Conservation (phyloP, 768 basidiomycete genomes). For the Tricholoma sp. region DNA sequence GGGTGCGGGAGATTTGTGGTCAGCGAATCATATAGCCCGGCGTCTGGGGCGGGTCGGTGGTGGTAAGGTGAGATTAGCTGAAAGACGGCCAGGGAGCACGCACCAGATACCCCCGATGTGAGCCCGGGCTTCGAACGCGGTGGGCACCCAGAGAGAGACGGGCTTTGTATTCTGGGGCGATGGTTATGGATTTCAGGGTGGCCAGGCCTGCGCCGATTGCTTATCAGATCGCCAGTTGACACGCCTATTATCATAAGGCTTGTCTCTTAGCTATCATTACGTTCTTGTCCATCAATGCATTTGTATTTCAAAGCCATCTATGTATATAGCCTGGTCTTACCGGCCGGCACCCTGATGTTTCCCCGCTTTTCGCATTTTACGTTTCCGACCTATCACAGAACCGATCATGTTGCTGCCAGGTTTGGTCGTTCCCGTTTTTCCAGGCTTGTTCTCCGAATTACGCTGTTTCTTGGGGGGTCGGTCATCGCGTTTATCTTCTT, state of each 20-base stretch:
- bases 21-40: constrained; percentile 75
- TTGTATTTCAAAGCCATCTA: too few relatives aligned
- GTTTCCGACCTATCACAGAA: constrained; percentile 74
- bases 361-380: constrained; percentile 56
- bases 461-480: constrained; percentile 37
- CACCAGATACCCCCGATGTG: constrained; percentile 78
- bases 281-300: too few relatives aligned
- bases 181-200: constrained; percentile 57
- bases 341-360: constrained; percentile 14
- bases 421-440: constrained; percentile 17
- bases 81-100: too few relatives aligned
- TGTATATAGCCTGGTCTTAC: background rate
- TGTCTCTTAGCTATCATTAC: too few relatives aligned
- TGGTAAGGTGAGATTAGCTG: too few relatives aligned
- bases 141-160: constrained; percentile 57
- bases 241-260: too few relatives aligned
- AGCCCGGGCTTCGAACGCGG: constrained; percentile 59
- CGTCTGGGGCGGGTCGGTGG: constrained; percentile 47
- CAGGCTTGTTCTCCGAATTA: constrained; percentile 15
- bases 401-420: constrained; percentile 50
- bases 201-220: constrained; percentile 77
- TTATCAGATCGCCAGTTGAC: too few relatives aligned
- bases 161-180: constrained; percentile 49
- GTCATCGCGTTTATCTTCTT: constrained; percentile 25
- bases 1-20: constrained; percentile 80